A percentile compares a stretch with the other conserved stretches of the same genome.
phyloP scores from a whole-genome alignment of 2,329 filamentous ascomycete species.

The Penicillium aurantiogriseum region DNA sequence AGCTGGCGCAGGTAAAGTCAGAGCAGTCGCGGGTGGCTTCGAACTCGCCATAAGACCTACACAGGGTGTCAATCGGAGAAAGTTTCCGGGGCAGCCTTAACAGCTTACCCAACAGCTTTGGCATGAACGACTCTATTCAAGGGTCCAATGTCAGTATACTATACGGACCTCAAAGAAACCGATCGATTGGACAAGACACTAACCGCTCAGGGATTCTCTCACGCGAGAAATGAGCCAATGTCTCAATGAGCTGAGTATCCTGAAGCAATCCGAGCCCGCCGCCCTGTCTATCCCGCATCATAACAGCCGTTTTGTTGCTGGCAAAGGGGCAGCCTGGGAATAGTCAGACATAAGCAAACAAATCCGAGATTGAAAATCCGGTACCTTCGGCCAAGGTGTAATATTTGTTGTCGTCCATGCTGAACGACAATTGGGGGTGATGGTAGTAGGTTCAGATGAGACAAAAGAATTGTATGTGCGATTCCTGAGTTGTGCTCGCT shows the following conservation, averaged over 20 bases:
- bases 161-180: not conserved
- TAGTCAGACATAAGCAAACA: not conserved
- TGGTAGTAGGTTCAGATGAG: not conserved
- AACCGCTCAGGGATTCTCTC: constrained; percentile 59
- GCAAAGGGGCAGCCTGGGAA: constrained; percentile 21
- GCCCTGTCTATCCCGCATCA: constrained; percentile 17
- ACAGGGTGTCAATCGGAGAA: not conserved
- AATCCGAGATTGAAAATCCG: not conserved
- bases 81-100: constrained; percentile 43
- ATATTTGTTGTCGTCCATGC: constrained; percentile 4
- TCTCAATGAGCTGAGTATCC: constrained; percentile 60
- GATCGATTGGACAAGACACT: not conserved
- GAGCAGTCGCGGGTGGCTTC: constrained; percentile 60
- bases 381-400: constrained; percentile 16
- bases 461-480: not conserved
- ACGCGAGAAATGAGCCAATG: constrained; percentile 59
- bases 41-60: constrained; percentile 52
- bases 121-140: constrained; percentile 20
- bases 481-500: not conserved
- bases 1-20: constrained; percentile 55
- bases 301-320: constrained; percentile 14
- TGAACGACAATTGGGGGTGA: not conserved
- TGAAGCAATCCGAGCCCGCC: constrained; percentile 49
- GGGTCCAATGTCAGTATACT: not conserved
- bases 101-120: constrained; percentile 38